Evolutionary conservation across 345 rosid species (phyloP).

Genomic region (Isatis tinctoria): DNA sequence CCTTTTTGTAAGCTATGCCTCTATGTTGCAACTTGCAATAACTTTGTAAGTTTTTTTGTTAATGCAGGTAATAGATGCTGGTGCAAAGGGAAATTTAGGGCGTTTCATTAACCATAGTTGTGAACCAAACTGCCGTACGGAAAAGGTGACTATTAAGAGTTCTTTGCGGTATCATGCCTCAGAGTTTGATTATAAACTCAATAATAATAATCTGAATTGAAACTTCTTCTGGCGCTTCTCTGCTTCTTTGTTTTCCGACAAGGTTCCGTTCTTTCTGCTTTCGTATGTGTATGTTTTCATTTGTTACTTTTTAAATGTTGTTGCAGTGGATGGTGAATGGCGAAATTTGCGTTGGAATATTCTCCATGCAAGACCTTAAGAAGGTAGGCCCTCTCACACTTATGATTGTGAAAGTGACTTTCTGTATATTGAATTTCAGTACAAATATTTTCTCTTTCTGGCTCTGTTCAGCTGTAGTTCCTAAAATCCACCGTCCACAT

Average conservation of each 20-base stretch:
- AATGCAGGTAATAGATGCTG: slow-evolving; percentile 92
- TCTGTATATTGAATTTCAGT: background rate
- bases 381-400: slow-evolving; percentile 48
- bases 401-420: background rate
- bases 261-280: slow-evolving; percentile 4
- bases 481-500: background rate
- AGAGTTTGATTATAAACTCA: background rate
- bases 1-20: slow-evolving; percentile 4
- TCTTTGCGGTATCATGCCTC: background rate
- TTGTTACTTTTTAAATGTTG: slow-evolving; percentile 17
- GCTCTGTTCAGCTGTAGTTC: background rate
- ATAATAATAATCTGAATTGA: background rate
- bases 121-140: slow-evolving; percentile 98
- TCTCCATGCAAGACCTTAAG: slow-evolving; percentile 81
- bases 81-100: slow-evolving; percentile 93
- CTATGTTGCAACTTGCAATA: slow-evolving; percentile 9
- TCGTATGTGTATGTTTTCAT: slow-evolving; percentile 9
- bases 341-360: slow-evolving; percentile 94
- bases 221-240: background rate
- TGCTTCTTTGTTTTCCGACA: background rate
- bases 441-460: background rate
- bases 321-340: slow-evolving; percentile 99
- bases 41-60: slow-evolving; percentile 4
- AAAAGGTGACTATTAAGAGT: slow-evolving; percentile 58
- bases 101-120: slow-evolving; percentile 99